Evolutionary conservation across 495 filamentous ascomycete species (phyloP), one percentile per base, ranked within the genome.

Genomic region (Penicillium riverlandense): DNA sequence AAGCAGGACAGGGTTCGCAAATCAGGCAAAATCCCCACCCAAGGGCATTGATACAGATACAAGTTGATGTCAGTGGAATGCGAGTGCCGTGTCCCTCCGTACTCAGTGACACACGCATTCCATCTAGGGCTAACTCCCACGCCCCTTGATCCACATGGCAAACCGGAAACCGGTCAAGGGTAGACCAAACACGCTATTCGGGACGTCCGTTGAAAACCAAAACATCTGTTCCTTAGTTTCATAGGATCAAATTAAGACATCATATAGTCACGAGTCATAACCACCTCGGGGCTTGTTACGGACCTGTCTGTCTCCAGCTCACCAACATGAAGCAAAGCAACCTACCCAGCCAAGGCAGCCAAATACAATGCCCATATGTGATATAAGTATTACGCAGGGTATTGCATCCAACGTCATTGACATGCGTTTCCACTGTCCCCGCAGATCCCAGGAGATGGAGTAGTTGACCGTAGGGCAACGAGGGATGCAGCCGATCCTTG

Each of bases 41-140:
- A 3, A 22, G 22, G 22, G 22, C 22, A 22, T 22, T 22, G 6
- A 22, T 0, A 22, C 22, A 22, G 28, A n/a, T 7, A 16, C 2
- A 27, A 27, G 7, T 22, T 50, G 43, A 53, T 41, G 50, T 53
- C 50, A 53, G 38, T 44, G 51, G 51, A 54, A 54, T 50, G 51
- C 12, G 47, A 13, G 22, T 13, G 29, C 10, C 4, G 31, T 30
- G 28, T 13, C 14, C 12, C 16, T 14, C 36, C 40, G 14, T 40
- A 8, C 31, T 16, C 27, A 16, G 37, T 52, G 49, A 42, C 41
- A 38, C 31, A 15, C 14, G 14, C 29, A 38, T 52, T 37, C 41
- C 41, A 16, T 16, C 11, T 11, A 16, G 22, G 22, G 22, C 32
- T 2, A 34, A 3, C n/a, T 13, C 28, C 22, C 15, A 40, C 37